Conservation (phyloP, 805 yeast species). For the Kazachstania bromeliacearum region DNA sequence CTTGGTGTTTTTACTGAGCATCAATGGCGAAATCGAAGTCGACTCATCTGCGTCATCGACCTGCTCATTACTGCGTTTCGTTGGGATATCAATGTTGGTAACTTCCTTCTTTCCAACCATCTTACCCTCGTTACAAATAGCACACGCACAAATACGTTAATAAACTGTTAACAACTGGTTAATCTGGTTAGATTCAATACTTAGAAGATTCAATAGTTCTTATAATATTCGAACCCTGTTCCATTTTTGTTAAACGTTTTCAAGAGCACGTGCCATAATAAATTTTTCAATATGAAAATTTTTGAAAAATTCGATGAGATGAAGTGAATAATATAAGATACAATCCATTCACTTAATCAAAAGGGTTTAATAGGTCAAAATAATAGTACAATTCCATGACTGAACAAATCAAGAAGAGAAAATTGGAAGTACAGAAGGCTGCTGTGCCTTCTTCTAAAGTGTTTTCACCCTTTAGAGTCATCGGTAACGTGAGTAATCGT, state of each 20-base stretch:
- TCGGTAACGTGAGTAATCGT: slow-evolving; percentile 85
- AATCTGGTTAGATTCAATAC: no score
- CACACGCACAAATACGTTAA: no score
- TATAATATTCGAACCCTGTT: no score
- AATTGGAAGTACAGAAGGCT: slow-evolving; percentile 3
- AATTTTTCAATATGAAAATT: background rate
- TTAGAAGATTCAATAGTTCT: no score
- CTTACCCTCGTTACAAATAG: no score
- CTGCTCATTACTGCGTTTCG: background rate
- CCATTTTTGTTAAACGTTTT: background rate
- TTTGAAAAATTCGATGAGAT: no score
- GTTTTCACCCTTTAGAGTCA: slow-evolving; percentile 77
- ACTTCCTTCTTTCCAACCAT: background rate
- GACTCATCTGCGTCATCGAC: background rate
- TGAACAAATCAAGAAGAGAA: slow-evolving; percentile 17
- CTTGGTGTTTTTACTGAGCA: slow-evolving; percentile 28
- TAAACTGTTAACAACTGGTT: no score
- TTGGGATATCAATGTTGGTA: slow-evolving; percentile 3
- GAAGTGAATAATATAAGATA: no score
- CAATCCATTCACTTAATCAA: no score
- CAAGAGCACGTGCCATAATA: background rate
- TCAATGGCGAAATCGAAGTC: slow-evolving; percentile 25
- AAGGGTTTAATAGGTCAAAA: no score
- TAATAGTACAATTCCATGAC: no score
- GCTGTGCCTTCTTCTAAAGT: slow-evolving; percentile 39